Conservation (phyloP, 352 stramenopile genomes). For the Phytophthora ramorum region DNA sequence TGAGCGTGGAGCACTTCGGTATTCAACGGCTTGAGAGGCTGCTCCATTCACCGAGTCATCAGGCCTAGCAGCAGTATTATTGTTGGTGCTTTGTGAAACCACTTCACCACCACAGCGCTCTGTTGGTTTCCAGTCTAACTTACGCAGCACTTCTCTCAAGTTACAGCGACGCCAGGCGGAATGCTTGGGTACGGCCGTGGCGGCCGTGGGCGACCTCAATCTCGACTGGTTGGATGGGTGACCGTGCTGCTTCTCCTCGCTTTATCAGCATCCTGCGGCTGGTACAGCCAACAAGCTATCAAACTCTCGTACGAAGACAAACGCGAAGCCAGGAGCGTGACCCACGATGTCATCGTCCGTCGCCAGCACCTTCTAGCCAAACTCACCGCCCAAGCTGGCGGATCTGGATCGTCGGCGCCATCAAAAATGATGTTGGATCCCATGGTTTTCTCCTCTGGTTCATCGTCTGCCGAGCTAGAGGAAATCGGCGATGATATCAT, state of each 20-base stretch:
- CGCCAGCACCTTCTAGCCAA: conserved; percentile 33
- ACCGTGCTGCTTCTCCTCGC: conserved; percentile 28
- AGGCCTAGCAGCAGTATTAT: neutral
- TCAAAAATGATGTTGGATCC: conserved; percentile 15
- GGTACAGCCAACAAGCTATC: conserved; percentile 33
- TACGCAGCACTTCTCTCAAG: conserved; percentile 3
- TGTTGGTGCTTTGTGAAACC: neutral
- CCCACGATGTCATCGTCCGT: conserved; percentile 29
- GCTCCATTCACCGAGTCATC: neutral
- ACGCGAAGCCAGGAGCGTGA: conserved; percentile 19
- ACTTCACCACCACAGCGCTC: neutral
- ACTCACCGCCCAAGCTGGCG: conserved; percentile 16
- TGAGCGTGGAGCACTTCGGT: neutral
- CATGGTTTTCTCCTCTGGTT: neutral
- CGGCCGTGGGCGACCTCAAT: conserved; percentile 10
- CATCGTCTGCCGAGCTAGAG: conserved; percentile 4
- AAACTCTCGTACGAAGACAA: conserved; percentile 17
- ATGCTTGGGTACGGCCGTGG: conserved; percentile 23
- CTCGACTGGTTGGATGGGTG: conserved; percentile 23
- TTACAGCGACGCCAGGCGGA: neutral
- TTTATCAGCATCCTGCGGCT: conserved; percentile 30
- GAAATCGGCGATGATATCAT: neutral
- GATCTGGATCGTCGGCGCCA: conserved; percentile 14
- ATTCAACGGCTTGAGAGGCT: neutral
- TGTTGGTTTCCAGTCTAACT: conserved; percentile 8